Base-by-base conservation (phyloP, 2,329 filamentous ascomycete species). In the Phialophora chinensis region DNA sequence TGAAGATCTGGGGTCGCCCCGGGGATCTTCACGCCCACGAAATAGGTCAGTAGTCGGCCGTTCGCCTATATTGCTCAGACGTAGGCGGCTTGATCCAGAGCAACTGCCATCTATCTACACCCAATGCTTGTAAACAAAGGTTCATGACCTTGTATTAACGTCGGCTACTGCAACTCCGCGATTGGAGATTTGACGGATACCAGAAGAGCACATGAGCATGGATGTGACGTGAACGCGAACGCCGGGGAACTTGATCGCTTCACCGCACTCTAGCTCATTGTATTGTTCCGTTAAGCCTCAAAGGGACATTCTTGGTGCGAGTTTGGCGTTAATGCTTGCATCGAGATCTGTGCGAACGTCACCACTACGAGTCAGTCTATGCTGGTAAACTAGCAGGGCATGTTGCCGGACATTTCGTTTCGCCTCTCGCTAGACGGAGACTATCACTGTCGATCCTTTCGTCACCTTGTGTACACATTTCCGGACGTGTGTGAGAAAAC, bases 371-470 rank as follows among this genome's bases (percentile, higher is more conserved):
- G 38, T n/a, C 17, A 17, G 38, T 44, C 17, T 44, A 20, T 44
- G 17, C 17, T 44, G 38, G 38, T 44, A n/a, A 8, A 52, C 23
- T 52, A 14, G 49, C 27, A 52, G 25, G 20, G 20, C 47, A 52
- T 42, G n/a, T 56, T 49, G 52, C 60, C 27, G 52, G 33, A 35
- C n/a, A 25, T 55, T n/a, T 27, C 17, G 20, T 25, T 29, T 62
- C 31, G 52, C 49, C 60, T 54, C 49, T 62, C 52, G 60, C 60
- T 62, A 49, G 42, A 44, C 52, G 17, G 14, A 35, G 60, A 27
- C 60, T 56, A 62, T 62, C 60, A 56, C n/a, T 47, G 60, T 23
- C 27, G 60, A 62, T 62, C 60, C 55, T n/a, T 31, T 42, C 47
- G 47, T 53, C 59, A 61, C 59, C 31, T 12, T 53, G 59, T 53